phyloP scores from a whole-genome alignment of 768 basidiomycete genomes.

The Xanthoconium stramineum region DNA sequence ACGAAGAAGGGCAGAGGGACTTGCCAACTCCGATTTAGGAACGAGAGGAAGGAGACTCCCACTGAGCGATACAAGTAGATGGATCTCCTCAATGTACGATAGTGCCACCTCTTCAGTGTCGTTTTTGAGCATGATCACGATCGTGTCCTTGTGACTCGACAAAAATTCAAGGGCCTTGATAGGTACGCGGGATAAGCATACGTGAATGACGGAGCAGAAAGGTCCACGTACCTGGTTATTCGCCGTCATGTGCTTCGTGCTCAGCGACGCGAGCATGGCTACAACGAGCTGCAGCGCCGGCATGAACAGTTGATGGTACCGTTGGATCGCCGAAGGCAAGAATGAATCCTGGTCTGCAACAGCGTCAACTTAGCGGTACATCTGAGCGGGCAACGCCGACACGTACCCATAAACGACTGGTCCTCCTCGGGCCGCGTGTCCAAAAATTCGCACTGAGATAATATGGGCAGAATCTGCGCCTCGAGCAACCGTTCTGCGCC shows the following conservation, averaged over 20 bases:
- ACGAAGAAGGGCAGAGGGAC: constrained; percentile 21
- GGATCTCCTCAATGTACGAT: constrained; percentile 72
- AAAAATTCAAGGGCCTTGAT: constrained; percentile 62
- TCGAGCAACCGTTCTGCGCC: constrained; percentile 87
- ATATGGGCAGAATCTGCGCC: constrained; percentile 64
- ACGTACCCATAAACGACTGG: constrained; percentile 74
- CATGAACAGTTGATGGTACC: constrained; percentile 89
- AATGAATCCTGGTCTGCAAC: constrained; percentile 76
- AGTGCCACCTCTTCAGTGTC: constrained; percentile 60
- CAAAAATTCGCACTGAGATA: constrained; percentile 85
- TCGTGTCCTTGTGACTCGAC: constrained; percentile 76
- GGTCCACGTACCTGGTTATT: constrained; percentile 56
- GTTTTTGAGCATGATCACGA: constrained; percentile 79
- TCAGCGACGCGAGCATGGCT: constrained; percentile 74
- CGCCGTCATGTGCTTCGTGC: constrained; percentile 62
- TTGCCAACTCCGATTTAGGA: constrained; percentile 74
- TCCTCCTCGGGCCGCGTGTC: constrained; percentile 83
- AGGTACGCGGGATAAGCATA: background rate
- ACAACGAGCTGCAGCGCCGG: constrained; percentile 82
- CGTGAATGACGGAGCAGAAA: no score
- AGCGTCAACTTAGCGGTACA: background rate
- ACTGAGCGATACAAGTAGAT: constrained; percentile 73
- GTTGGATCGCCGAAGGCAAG: constrained; percentile 79
- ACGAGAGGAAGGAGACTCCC: constrained; percentile 66
- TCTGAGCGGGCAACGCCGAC: background rate